phyloP scores from a whole-genome alignment of 2,329 filamentous ascomycete species.

The Alternaria sp. region DNA sequence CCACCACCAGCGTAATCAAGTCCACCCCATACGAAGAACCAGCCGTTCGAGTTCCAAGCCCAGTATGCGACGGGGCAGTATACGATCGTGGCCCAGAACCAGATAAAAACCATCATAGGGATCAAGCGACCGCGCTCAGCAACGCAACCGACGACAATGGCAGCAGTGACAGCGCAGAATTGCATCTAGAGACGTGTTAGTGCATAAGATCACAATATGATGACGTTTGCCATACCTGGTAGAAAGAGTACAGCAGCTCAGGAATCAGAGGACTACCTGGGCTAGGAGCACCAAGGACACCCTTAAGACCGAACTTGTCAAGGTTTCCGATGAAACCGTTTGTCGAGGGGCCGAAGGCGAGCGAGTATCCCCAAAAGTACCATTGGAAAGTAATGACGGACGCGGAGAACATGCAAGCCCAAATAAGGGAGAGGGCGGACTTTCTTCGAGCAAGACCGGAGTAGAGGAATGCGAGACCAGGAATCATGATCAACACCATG shows the following conservation, averaged over 20 bases:
- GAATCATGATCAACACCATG: constrained; percentile 97
- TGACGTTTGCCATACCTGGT: constrained; percentile 69
- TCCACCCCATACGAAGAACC: constrained; percentile 89
- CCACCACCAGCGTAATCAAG: constrained; percentile 96
- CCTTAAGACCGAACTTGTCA: constrained; percentile 86
- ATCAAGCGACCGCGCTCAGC: constrained; percentile 93
- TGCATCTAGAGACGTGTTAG: constrained; percentile 73
- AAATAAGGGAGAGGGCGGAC: constrained; percentile 95
- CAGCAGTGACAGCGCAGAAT: constrained; percentile 93
- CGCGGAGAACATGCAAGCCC: constrained; percentile 94
- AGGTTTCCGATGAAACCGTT: constrained; percentile 94
- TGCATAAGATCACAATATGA: not conserved
- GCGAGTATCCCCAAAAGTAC: constrained; percentile 99
- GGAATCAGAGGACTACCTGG: constrained; percentile 89
- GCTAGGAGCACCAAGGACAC: constrained; percentile 83
- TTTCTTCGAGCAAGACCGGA: constrained; percentile 97
- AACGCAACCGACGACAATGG: constrained; percentile 89
- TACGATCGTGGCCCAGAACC: constrained; percentile 95
- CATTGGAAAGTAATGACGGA: constrained; percentile 96
- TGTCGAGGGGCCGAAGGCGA: constrained; percentile 85
- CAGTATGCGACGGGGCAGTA: constrained; percentile 98
- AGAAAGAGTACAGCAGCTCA: constrained; percentile 91
- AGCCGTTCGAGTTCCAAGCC: constrained; percentile 95
- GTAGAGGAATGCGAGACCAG: constrained; percentile 96
- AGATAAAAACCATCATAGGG: constrained; percentile 93